Evolutionary conservation across 2,329 filamentous ascomycete species (phyloP).

Genomic region (Polytolypa hystricis): DNA sequence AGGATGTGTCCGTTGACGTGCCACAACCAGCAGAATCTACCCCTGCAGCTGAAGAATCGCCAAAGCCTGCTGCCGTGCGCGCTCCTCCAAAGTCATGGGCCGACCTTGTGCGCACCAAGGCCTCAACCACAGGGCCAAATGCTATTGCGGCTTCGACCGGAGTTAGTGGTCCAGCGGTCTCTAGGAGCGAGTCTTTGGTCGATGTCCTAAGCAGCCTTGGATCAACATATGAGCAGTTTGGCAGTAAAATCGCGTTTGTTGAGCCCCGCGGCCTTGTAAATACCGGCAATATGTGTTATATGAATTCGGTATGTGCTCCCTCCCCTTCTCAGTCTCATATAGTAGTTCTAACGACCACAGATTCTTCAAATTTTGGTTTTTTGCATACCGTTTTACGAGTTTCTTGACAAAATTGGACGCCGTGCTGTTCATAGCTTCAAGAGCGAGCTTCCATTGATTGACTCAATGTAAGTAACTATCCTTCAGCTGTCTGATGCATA

Average conservation of each 20-base stretch:
- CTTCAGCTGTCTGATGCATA: slow-evolving; percentile 3
- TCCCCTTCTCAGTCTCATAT: neutral
- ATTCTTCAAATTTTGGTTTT: slow-evolving; percentile 92
- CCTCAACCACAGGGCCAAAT: slow-evolving; percentile 22
- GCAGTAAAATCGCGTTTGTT: slow-evolving; percentile 63
- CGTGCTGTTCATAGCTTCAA: slow-evolving; percentile 85
- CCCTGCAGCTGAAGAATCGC: slow-evolving; percentile 4
- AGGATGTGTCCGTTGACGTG: slow-evolving; percentile 2
- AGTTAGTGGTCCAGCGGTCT: slow-evolving; percentile 28
- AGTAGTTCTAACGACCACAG: slow-evolving; percentile 41
- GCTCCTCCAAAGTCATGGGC: slow-evolving; percentile 56
- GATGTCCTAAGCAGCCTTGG: slow-evolving; percentile 68
- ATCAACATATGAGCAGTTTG: slow-evolving; percentile 47
- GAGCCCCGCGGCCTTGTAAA: slow-evolving; percentile 91
- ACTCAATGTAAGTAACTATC: slow-evolving; percentile 65
- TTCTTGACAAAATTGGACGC: slow-evolving; percentile 76
- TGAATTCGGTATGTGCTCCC: slow-evolving; percentile 78
- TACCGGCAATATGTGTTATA: slow-evolving; percentile 98
- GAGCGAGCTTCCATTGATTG: slow-evolving; percentile 83
- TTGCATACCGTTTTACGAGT: slow-evolving; percentile 88
- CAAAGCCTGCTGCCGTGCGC: slow-evolving; percentile 29
- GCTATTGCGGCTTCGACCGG: slow-evolving; percentile 16
- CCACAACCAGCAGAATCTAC: slow-evolving; percentile 2
- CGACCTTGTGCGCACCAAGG: slow-evolving; percentile 50
- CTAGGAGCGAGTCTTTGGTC: slow-evolving; percentile 53